These are phyloP conservation scores for Graphium sp. DNA, from an alignment of 2,329 filamentous ascomycete species.

Conservation along the genomic window DNA sequence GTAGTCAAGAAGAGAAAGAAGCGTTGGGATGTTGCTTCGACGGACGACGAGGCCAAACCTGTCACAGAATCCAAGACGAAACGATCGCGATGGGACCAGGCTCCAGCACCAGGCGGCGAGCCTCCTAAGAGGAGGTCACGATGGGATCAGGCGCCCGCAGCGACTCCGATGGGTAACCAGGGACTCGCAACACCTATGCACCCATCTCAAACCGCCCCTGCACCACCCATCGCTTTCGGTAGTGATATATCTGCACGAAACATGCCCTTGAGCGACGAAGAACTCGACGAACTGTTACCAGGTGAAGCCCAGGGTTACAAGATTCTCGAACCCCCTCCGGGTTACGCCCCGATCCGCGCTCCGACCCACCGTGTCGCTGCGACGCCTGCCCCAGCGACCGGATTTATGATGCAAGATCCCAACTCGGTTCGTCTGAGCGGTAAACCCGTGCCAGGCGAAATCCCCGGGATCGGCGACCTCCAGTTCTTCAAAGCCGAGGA, in stretches of 20 bases:
- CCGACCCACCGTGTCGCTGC: constrained; percentile 49
- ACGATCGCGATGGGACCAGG: constrained; percentile 77
- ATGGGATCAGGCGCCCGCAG: constrained; percentile 81
- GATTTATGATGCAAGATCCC: constrained; percentile 96
- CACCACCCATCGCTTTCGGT: constrained; percentile 49
- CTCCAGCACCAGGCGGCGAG: constrained; percentile 42
- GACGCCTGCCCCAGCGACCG: constrained; percentile 58
- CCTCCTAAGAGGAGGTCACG: constrained; percentile 61
- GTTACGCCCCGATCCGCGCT: constrained; percentile 71
- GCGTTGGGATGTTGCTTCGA: constrained; percentile 74
- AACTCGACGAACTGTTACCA: constrained; percentile 81
- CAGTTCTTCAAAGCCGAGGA: constrained; percentile 98
- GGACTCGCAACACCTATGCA: constrained; percentile 69
- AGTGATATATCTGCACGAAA: constrained; percentile 75
- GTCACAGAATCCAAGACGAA: constrained; percentile 45
- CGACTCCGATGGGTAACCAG: constrained; percentile 56
- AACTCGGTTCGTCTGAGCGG: constrained; percentile 69
- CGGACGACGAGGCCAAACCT: constrained; percentile 30
- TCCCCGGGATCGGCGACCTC: constrained; percentile 86
- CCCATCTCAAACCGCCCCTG: constrained; percentile 39
- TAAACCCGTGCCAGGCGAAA: constrained; percentile 86
- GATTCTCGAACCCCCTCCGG: constrained; percentile 74
- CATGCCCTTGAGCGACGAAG: constrained; percentile 76
- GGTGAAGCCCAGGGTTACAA: constrained; percentile 84
- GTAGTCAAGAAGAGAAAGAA: constrained; percentile 73